Base-by-base conservation (phyloP, 2,329 filamentous ascomycete genomes). In the Colletotrichum musicola region DNA sequence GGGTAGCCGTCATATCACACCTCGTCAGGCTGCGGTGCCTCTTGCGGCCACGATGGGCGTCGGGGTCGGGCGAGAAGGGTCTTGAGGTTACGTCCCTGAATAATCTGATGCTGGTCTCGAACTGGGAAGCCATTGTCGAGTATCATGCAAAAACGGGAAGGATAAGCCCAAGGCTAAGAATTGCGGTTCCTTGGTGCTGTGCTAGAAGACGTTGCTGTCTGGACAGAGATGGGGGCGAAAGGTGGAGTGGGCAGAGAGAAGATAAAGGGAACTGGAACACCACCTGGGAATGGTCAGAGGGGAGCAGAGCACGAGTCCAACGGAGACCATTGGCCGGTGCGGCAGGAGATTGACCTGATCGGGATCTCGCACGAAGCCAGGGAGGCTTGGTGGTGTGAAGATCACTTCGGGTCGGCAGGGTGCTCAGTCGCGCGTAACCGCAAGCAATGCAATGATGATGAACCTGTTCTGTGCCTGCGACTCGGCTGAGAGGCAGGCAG, bases 11-110 rank as follows among this genome's bases (percentile, higher is more conserved):
- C 59, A 77, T 72, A 63, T 73, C 74, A 61, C 75, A 70, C 44
- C 79, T 76, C 50, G 76, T 79, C 42, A 76, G 75, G 73, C 79
- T 81, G 65, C 81, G 78, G 66, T 80, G 78, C 69, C 81, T 77
- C 72, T 78, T 82, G 68, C 81, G 81, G 35, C 81, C 81, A 66
- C 81, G 77, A 35, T 59, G 47, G 16, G 47, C 25, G 44, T 71
- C 70, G 22, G 64, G 62, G 7, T 69, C 68, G 38, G 68, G 70
- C n/a, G 70, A 62, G 44, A 49, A 69, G 7, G 68, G 25, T 20
- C 54, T 55, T 30, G 66, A 56, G 38, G 62, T 62, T 22, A 60
- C 47, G 12, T 66, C 58, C 46, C 59, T 27, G 38, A 67, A 58
- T 46, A 67, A 58, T 46, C 56, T 46, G 25, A 61, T 35, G 16